Evolutionary conservation across 345 rosid species (phyloP).

Genomic region (Aquilaria yunnanensis): DNA sequence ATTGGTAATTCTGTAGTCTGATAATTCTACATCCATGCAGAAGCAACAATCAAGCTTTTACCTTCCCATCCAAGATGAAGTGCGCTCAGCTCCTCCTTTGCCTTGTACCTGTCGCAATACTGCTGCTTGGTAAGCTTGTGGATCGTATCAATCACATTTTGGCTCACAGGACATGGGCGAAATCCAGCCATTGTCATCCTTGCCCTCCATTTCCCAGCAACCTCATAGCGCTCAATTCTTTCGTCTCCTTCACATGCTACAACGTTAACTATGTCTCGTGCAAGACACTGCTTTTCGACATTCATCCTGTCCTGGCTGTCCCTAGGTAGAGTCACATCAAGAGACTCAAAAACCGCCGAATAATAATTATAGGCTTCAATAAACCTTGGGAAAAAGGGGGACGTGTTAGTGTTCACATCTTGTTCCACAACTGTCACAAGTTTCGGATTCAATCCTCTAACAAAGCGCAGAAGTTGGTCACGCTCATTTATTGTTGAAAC

Average conservation of each 20-base stretch:
- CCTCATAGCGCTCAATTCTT: conserved; percentile 84
- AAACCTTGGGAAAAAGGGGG: conserved; percentile 81
- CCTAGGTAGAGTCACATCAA: conserved; percentile 83
- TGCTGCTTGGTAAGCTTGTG: conserved; percentile 42
- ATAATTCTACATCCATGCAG: conserved; percentile 68
- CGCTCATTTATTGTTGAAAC: conserved; percentile 85
- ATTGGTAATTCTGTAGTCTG: not conserved
- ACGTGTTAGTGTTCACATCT: conserved; percentile 85
- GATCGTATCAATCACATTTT: conserved; percentile 39
- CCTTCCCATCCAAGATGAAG: conserved; percentile 91
- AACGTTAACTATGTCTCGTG: conserved; percentile 87
- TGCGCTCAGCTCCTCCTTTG: conserved; percentile 58
- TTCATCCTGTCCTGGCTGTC: conserved; percentile 97
- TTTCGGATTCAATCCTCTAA: conserved; percentile 80
- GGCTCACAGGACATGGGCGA: conserved; percentile 53
- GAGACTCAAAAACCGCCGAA: conserved; percentile 83
- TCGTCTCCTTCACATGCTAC: conserved; percentile 98
- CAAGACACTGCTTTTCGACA: conserved; percentile 91
- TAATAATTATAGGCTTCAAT: conserved; percentile 84
- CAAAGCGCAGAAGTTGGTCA: conserved; percentile 89
- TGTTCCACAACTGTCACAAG: conserved; percentile 94
- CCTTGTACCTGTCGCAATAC: conserved; percentile 56
- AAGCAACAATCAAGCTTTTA: conserved; percentile 80
- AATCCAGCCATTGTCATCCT: conserved; percentile 97
- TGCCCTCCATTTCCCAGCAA: conserved; percentile 93